Conservation (phyloP, 2,329 filamentous ascomycete species). For the Corniculantispora saksenae region DNA sequence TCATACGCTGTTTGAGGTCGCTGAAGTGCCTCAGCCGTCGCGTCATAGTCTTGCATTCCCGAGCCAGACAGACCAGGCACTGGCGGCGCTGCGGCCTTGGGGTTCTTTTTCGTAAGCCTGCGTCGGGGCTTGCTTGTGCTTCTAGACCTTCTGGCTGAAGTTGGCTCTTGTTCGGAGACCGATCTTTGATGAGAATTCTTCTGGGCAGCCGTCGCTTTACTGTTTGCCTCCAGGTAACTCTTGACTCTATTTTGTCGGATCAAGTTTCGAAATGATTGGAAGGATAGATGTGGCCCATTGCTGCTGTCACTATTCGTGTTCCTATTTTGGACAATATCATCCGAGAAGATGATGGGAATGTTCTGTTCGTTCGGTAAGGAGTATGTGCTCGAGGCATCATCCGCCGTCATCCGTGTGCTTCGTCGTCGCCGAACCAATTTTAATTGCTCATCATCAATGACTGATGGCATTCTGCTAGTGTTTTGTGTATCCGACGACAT, state of each 20-base stretch:
- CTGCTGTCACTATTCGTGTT: conserved; percentile 19
- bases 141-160: neutral
- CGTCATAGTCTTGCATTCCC: neutral
- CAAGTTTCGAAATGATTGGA: conserved; percentile 21
- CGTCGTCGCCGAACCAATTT: neutral
- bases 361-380: conserved; percentile 43
- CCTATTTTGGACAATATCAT: conserved; percentile 3
- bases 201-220: neutral
- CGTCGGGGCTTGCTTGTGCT: neutral
- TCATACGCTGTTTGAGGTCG: neutral
- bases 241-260: conserved; percentile 11
- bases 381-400: conserved; percentile 31
- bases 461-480: neutral
- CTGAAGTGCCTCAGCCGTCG: neutral
- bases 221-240: conserved; percentile 11
- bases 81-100: neutral
- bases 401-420: conserved; percentile 23
- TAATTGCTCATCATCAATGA: conserved; percentile 11
- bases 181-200: conserved; percentile 5
- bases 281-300: conserved; percentile 9
- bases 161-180: neutral
- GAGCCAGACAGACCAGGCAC: neutral
- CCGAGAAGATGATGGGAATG: conserved; percentile 42
- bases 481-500: neutral
- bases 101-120: neutral